Base-by-base conservation (phyloP, 805 yeast genomes). In the Alloascoidea africana region DNA sequence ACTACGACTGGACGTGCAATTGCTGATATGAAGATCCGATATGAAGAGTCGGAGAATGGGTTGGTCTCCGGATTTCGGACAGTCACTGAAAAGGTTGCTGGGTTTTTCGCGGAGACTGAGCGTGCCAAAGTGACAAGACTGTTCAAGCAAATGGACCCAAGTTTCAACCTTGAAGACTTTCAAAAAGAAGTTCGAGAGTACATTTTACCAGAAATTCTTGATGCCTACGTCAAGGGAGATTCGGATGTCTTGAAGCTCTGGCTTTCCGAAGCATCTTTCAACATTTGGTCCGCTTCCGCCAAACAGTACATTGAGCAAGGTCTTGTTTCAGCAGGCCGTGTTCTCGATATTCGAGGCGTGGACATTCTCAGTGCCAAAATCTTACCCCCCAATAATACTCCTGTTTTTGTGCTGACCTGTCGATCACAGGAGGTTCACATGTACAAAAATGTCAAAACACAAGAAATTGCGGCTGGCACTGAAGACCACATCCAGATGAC, bases 191-290 rank as follows among this genome's bases (percentile, higher is more conserved):
- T 89, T 51, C 79, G 97, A 56, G 89, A 85, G 52, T 91, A 77
- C 60, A 83, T 91, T 44, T 74, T 91, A 40, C 98, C 99, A 6
- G 99, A 91, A 58, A 73, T 91, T 27, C 65, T 91, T 51, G 99
- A 91, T 53, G 96, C 97, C 4, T 87, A 86, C 59, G 84, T 84
- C 42, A 80, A 80, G 48, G 95, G 95, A 46, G 96, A 91, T 49
- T 89, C 77, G 44, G 68, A 67, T 37, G 77, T 77, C 15, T 68
- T 91, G 55, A 83, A 87, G 58, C 63, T 66, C 49, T 91, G 99
- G 99, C 73, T 91, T 42, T 78, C 93, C 36, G 98, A 91, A 61
- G 97, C 97, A 18, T 96, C 98, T 34, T 89, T 62, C 63, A 89
- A 89, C 55, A 93, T 91, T 42, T 85, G 94, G 73, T 73, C 81